Evolutionary conservation across 495 filamentous ascomycete species (phyloP), one percentile per base, ranked within the genome.

Genomic region (Trichoderma reesei): DNA sequence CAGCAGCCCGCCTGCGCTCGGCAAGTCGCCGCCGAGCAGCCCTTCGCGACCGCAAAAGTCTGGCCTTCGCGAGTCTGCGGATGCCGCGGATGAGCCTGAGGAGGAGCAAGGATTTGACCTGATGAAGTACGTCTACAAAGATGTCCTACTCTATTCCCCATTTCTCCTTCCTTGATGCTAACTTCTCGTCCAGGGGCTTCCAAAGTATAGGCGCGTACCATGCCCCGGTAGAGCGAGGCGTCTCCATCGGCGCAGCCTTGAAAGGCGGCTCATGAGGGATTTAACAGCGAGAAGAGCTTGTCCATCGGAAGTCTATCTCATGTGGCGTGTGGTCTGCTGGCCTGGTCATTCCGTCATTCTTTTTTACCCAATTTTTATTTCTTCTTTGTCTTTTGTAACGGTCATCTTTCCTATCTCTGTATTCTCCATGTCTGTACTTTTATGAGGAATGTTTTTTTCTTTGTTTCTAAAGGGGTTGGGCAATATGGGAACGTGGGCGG

Each of bases 1-100:
- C 67, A 91, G 87, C 71, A 90, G 86, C 66, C 87, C 86, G 65
- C 81, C 83, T 0, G 83, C 82, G 20, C 82, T 83, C 4, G 67
- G 67, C 65, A 76, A 76, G 60, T 74, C 72, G 39, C 74, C 72
- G 1, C 68, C 62, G 5, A 61, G 65, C 33, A 75, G 74, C 59
- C 74, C 74, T 16, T 70, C 72, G 31, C 62, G 74, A 46, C 38
- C 69, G 7, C 56, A 65, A 65, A 3, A 41, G 31, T 36, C 48
- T 4, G 62, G 63, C n/a, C 37, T 13, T 14, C 61, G 41, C 38
- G 63, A 59, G 37, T n/a, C 42, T 36, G 61, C 67, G 10, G 65
- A 70, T 20, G 70, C 66, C 46, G 67, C 68, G 26, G 68, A 46
- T 51, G 68, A 61, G 5, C 69, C 68, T 61, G 73, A 73, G 39